Conservation (phyloP, 495 filamentous ascomycete species). For the Aspergillus ellipticus region DNA sequence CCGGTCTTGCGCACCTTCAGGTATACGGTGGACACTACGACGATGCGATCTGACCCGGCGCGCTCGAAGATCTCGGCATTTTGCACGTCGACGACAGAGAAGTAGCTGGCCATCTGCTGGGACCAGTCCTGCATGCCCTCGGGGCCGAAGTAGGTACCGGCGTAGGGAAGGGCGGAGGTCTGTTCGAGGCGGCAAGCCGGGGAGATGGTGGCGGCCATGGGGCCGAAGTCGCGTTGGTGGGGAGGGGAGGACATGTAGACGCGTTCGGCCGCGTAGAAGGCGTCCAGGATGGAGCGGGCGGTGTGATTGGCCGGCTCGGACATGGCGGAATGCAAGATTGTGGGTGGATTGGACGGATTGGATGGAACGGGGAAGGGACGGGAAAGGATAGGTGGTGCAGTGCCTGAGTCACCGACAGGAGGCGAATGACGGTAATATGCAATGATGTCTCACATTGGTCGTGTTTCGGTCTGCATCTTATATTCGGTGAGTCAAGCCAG, state of each 20-base stretch:
- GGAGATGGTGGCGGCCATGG: not conserved
- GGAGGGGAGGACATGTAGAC: constrained; percentile 1
- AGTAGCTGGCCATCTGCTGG: not conserved
- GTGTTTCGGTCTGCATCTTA: too few species aligned
- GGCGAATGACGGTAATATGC: too few species aligned
- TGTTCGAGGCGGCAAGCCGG: not conserved
- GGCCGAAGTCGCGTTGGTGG: not conserved
- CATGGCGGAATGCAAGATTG: too few species aligned
- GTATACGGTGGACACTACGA: not conserved
- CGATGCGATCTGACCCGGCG: not conserved
- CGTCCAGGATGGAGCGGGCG: not conserved
- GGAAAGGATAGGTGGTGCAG: too few species aligned
- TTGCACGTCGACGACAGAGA: constrained; percentile 2
- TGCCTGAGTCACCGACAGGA: too few species aligned
- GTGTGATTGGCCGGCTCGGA: too few species aligned
- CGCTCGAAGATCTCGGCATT: constrained; percentile 5
- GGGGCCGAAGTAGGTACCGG: not conserved
- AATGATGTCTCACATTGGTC: too few species aligned
- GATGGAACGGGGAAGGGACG: too few species aligned
- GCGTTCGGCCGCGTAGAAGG: constrained; percentile 5
- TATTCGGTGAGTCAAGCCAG: too few species aligned
- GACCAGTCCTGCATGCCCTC: constrained; percentile 1
- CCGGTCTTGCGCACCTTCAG: not conserved
- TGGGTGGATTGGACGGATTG: too few species aligned
- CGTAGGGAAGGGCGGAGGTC: constrained; percentile 6